Percentiles rank a stretch among this genome's conserved stretches.
These are phyloP conservation scores for Aspergillus pseudotamarii DNA, from an alignment of 2,329 filamentous ascomycete species.

Conservation along the genomic window DNA sequence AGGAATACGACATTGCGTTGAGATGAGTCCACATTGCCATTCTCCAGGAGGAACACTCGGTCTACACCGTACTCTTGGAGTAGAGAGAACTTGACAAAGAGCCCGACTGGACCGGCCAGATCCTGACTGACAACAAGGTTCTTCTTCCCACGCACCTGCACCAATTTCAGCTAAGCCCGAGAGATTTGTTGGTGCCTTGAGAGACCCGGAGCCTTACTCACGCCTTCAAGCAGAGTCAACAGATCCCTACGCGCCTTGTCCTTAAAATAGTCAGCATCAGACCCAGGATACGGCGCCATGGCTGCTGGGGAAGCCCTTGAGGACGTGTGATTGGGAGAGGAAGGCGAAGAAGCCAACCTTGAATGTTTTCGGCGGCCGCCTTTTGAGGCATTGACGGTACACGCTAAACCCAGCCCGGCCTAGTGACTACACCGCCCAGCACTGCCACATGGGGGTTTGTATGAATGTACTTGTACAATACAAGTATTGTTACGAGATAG, in stretches of 20 bases:
- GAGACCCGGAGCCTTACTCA: constrained; percentile 63
- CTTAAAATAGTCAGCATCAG: constrained; percentile 50
- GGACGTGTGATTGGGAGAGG: constrained; percentile 10
- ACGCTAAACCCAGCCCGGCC: constrained; percentile 17
- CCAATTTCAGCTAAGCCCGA: constrained; percentile 24
- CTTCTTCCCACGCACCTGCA: constrained; percentile 95
- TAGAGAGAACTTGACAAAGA: constrained; percentile 92
- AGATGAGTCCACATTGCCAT: constrained; percentile 89
- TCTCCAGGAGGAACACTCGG: constrained; percentile 95
- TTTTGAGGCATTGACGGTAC: constrained; percentile 9
- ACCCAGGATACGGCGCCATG: constrained; percentile 48
- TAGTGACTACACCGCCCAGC: constrained; percentile 23
- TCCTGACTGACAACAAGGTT: constrained; percentile 92
- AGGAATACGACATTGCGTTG: constrained; percentile 96
- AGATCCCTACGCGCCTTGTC: constrained; percentile 78
- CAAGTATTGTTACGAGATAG: constrained; percentile 10
- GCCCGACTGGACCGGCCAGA: constrained; percentile 83
- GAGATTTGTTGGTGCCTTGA: constrained; percentile 19
- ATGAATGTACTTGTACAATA: not conserved
- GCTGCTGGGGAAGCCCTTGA: constrained; percentile 25
- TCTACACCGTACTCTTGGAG: constrained; percentile 97
- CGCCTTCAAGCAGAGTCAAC: constrained; percentile 87
- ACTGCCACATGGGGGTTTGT: constrained; percentile 5
- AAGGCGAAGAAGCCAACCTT: constrained; percentile 12
- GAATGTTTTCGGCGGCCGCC: constrained; percentile 6